Evolutionary conservation across 176 grass and related monocot genomes (phyloP).

Genomic region (Avena atlantica): DNA sequence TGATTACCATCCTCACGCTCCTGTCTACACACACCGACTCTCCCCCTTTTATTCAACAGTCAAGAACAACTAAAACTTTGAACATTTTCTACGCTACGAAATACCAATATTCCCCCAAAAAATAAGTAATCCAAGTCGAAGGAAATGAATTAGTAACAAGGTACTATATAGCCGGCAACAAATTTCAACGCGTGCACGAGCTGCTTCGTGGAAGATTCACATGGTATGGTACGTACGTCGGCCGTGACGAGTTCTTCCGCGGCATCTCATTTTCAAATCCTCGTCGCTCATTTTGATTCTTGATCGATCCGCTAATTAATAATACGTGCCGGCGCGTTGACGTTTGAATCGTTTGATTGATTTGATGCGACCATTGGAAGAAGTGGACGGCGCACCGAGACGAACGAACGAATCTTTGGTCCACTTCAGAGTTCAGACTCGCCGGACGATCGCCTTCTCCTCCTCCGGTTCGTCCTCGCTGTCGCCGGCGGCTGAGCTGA

Average conservation of each 20-base stretch:
- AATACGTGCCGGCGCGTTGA: neutral
- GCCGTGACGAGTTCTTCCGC: neutral
- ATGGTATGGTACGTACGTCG: neutral
- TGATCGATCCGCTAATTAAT: slow-evolving; percentile 17
- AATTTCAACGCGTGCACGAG: neutral
- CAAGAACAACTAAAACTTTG: neutral
- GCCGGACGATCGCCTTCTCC: slow-evolving; percentile 55
- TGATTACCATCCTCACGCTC: no score
- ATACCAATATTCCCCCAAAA: neutral
- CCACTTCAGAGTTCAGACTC: slow-evolving; percentile 29
- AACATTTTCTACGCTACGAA: slow-evolving; percentile 26
- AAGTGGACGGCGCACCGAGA: neutral
- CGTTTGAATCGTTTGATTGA: neutral
- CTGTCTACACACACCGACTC: neutral
- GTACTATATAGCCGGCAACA: neutral
- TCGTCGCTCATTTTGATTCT: neutral
- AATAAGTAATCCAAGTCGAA: neutral
- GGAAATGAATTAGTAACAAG: neutral
- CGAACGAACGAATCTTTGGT: neutral
- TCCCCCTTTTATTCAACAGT: neutral
- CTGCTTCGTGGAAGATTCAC: slow-evolving; percentile 17
- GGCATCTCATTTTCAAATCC: slow-evolving; percentile 17
- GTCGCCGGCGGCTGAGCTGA: slow-evolving; percentile 46
- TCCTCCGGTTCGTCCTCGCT: slow-evolving; percentile 51
- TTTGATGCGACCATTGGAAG: neutral